Conservation (phyloP, 768 basidiomycete genomes). For the Mycena leptocephala region DNA sequence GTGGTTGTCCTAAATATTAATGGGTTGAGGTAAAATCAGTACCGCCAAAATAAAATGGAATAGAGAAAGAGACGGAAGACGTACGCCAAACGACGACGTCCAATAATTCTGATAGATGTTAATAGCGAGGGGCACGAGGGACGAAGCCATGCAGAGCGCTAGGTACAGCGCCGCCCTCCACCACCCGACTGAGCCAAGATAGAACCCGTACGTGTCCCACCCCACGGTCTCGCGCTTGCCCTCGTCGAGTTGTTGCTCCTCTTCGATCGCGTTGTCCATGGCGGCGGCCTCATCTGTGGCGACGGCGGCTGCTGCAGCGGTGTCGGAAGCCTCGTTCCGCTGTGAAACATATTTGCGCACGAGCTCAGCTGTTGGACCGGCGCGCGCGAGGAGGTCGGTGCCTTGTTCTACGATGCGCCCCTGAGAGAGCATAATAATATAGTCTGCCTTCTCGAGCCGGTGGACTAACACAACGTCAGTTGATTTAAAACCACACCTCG, state of each 20-base stretch:
- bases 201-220: conserved; percentile 16
- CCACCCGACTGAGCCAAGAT: conserved; percentile 5
- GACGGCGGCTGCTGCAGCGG: not conserved
- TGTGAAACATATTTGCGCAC: not conserved
- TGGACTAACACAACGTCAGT: not conserved
- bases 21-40: not conserved
- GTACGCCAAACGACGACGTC: conserved; percentile 3
- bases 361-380: conserved; percentile 8
- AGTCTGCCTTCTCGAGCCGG: conserved; percentile 16
- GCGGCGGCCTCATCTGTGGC: not conserved
- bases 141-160: not conserved
- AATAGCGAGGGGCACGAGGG: conserved; percentile 14
- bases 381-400: not conserved
- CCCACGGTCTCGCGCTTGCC: conserved; percentile 18
- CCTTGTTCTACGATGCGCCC: conserved; percentile 18
- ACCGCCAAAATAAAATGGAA: not conserved
- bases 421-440: not conserved
- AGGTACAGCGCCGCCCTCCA: conserved; percentile 2
- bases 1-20: not conserved
- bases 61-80: not conserved
- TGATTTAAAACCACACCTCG: not conserved
- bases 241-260: not conserved
- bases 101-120: conserved; percentile 19
- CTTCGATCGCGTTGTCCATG: not conserved
- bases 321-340: not conserved